Conservation (phyloP, 345 rosid species). For the Citrus glauca region DNA sequence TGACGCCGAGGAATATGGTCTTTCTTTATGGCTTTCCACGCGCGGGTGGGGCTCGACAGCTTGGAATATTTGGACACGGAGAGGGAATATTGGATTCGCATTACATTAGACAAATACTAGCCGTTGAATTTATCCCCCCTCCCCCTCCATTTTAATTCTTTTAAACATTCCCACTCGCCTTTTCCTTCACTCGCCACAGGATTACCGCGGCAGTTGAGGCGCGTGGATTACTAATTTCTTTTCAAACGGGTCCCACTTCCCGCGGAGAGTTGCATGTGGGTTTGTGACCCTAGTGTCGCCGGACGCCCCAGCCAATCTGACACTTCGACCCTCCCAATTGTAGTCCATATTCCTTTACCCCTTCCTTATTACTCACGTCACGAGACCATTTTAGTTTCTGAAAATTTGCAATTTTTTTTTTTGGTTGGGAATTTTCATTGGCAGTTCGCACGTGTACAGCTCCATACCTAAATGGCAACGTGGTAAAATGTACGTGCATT, state of each 20-base stretch:
- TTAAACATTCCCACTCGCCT: background rate
- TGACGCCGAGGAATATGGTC: conserved; percentile 74
- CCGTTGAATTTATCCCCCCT: conserved; percentile 27
- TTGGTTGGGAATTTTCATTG: background rate
- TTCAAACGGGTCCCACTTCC: background rate
- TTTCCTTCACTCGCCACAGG: conserved; percentile 6
- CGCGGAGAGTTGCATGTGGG: conserved; percentile 30
- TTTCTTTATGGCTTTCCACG: conserved; percentile 19
- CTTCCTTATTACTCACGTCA: background rate
- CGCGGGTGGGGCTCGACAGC: conserved; percentile 50
- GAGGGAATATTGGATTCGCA: conserved; percentile 51
- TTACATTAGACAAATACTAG: conserved; percentile 46
- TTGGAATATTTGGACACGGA: conserved; percentile 49
- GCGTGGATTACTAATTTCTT: background rate
- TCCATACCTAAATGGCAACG: conserved; percentile 24
- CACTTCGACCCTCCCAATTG: conserved; percentile 14
- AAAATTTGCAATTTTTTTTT: background rate
- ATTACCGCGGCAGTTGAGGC: background rate
- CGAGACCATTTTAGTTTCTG: conserved; percentile 1
- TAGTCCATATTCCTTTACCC: conserved; percentile 21
- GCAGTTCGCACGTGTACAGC: conserved; percentile 63
- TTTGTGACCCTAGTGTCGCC: conserved; percentile 38
- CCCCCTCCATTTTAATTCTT: background rate
- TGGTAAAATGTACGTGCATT: conserved; percentile 20
- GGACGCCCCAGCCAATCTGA: conserved; percentile 39